phyloP scores from a whole-genome alignment of 2,329 filamentous ascomycete species.

The Rhexocercosporidium sp. region DNA sequence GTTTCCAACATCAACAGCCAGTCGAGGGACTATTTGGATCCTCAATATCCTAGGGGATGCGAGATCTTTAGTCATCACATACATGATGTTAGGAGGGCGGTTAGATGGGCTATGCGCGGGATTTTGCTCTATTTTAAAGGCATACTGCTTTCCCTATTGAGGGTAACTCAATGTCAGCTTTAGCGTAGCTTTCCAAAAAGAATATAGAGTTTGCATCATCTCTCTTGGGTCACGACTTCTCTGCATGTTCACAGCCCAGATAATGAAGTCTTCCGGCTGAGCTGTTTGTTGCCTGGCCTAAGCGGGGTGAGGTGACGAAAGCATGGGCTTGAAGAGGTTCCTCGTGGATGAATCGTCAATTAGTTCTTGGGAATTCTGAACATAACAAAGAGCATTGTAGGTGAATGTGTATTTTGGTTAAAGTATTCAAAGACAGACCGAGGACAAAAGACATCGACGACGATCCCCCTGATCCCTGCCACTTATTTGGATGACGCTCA shows the following conservation, averaged over 20 bases:
- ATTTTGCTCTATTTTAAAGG: background rate
- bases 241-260: too few species aligned
- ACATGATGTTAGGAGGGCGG: background rate
- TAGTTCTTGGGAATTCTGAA: too few species aligned
- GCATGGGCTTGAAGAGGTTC: too few species aligned
- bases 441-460: background rate
- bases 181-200: background rate
- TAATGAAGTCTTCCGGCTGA: too few species aligned
- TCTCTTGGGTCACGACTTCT: background rate
- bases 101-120: background rate
- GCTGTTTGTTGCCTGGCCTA: too few species aligned
- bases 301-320: too few species aligned
- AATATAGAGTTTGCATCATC: background rate
- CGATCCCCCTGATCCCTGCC: background rate
- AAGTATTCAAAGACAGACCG: background rate
- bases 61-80: background rate
- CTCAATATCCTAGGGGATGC: background rate
- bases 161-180: background rate
- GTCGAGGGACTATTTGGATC: too few species aligned
- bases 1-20: background rate
- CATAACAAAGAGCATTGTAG: background rate
- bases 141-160: background rate
- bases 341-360: too few species aligned
- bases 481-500: slow-evolving; percentile 1
- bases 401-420: background rate